phyloP scores from a whole-genome alignment of 116 monocot species.

The Zostera marina region DNA sequence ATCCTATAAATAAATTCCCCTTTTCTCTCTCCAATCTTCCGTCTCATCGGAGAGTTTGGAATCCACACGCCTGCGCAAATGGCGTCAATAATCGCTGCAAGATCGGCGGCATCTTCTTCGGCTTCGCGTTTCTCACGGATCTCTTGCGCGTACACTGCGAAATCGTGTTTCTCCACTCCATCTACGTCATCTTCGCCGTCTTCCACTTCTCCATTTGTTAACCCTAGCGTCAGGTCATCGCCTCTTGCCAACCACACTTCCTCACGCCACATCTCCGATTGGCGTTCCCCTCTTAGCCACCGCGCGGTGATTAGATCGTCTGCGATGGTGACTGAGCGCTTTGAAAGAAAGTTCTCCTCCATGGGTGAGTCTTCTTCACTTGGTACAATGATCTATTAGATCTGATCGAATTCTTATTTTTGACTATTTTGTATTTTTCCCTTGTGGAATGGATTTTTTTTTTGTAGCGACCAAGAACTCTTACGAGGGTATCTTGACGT shows the following conservation, averaged over 20 bases:
- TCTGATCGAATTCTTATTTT: slow-evolving; percentile 2
- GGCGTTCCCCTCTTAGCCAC: slow-evolving; percentile 38
- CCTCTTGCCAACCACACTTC: background rate
- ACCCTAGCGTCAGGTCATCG: slow-evolving; percentile 1
- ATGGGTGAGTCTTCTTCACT: slow-evolving; percentile 19
- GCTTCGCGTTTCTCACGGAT: slow-evolving; percentile 4
- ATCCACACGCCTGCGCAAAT: background rate
- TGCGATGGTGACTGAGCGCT: slow-evolving; percentile 27
- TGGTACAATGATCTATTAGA: background rate
- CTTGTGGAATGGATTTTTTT: background rate
- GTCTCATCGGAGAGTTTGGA: background rate
- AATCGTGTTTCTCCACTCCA: background rate
- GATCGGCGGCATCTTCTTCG: slow-evolving; percentile 3
- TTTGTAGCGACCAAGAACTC: slow-evolving; percentile 40
- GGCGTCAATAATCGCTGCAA: slow-evolving; percentile 3
- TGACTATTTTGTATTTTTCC: background rate
- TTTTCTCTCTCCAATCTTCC: background rate
- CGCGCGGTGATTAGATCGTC: slow-evolving; percentile 36
- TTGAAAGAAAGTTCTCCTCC: slow-evolving; percentile 48
- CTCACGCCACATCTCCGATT: slow-evolving; percentile 21
- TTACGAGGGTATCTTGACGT: slow-evolving; percentile 39
- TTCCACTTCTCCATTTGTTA: background rate
- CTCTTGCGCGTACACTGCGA: slow-evolving; percentile 1
- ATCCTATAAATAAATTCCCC: background rate
- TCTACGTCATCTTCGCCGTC: background rate